Evolutionary conservation across 257 asterid species (phyloP).

Genomic region (Petunia axillaris): DNA sequence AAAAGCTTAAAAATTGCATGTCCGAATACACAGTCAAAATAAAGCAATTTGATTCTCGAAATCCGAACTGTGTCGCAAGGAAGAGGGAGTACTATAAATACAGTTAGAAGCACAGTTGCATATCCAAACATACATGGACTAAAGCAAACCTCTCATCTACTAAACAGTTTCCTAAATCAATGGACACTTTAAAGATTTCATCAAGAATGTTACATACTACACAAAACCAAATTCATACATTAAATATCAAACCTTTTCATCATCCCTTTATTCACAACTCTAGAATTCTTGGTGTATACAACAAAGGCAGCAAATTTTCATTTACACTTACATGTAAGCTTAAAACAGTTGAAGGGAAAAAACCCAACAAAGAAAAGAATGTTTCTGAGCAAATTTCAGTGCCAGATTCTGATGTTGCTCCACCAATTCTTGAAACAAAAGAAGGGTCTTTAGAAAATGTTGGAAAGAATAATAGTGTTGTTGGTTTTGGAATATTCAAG

Average conservation of each 20-base stretch:
- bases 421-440: slow-evolving; percentile 48
- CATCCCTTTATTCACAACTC: slow-evolving; percentile 30
- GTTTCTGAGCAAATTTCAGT: slow-evolving; percentile 40
- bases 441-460: slow-evolving; percentile 34
- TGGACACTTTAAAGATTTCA: slow-evolving; percentile 16
- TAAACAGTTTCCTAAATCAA: neutral
- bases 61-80: too few species aligned
- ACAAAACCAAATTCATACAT: slow-evolving; percentile 1
- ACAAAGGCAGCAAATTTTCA: slow-evolving; percentile 37
- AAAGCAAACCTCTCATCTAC: neutral
- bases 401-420: slow-evolving; percentile 71
- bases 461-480: slow-evolving; percentile 29
- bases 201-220: neutral
- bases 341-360: slow-evolving; percentile 45
- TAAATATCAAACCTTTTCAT: slow-evolving; percentile 1
- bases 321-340: slow-evolving; percentile 51
- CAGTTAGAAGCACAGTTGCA: neutral
- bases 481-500: slow-evolving; percentile 41
- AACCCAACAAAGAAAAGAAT: slow-evolving; percentile 37
- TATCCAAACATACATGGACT: slow-evolving; percentile 13
- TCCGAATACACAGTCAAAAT: too few species aligned
- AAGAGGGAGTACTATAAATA: too few species aligned
- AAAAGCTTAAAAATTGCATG: too few species aligned
- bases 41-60: too few species aligned
- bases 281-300: slow-evolving; percentile 33